These are phyloP conservation scores for Neurospora sp. DNA, from an alignment of 495 filamentous ascomycete genomes.

Conservation along the genomic window DNA sequence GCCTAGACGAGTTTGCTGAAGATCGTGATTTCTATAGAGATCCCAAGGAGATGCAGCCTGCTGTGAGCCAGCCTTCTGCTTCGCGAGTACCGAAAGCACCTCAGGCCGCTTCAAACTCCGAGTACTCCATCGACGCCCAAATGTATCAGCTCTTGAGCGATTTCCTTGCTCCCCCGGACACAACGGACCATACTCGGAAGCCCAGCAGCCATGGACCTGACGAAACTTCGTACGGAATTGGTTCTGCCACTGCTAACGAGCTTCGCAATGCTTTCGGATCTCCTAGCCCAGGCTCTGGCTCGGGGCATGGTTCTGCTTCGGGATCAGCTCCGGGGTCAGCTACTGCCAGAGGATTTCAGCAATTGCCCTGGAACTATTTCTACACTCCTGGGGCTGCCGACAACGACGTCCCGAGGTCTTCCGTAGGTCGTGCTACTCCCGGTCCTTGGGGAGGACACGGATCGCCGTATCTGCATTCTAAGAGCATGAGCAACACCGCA, in stretches of 20 bases:
- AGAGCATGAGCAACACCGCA: slow-evolving; percentile 10
- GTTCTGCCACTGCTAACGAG: slow-evolving; percentile 27
- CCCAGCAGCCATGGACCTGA: slow-evolving; percentile 9
- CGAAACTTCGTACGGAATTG: slow-evolving; percentile 31
- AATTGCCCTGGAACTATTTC: slow-evolving; percentile 36
- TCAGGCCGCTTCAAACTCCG: slow-evolving; percentile 4
- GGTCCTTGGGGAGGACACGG: slow-evolving; percentile 2
- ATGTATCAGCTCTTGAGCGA: slow-evolving; percentile 34
- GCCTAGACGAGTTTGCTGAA: slow-evolving; percentile 20
- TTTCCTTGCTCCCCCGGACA: slow-evolving; percentile 28
- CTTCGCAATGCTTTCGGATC: slow-evolving; percentile 20
- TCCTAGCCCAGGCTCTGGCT: slow-evolving; percentile 11
- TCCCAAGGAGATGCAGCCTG: background rate
- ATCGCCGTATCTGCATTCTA: slow-evolving; percentile 7
- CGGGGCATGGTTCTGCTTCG: background rate
- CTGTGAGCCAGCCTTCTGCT: background rate
- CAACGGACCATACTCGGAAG: background rate
- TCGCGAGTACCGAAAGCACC: background rate
- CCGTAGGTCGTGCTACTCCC: background rate
- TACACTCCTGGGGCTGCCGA: slow-evolving; percentile 24
- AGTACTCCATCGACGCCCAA: slow-evolving; percentile 22
- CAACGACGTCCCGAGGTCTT: slow-evolving; percentile 1
- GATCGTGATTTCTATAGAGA: slow-evolving; percentile 15
- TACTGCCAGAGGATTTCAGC: slow-evolving; percentile 28
- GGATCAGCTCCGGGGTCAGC: slow-evolving; percentile 26